Base-by-base conservation (phyloP, 2,329 filamentous ascomycete species). In the Botrytis squamosa region DNA sequence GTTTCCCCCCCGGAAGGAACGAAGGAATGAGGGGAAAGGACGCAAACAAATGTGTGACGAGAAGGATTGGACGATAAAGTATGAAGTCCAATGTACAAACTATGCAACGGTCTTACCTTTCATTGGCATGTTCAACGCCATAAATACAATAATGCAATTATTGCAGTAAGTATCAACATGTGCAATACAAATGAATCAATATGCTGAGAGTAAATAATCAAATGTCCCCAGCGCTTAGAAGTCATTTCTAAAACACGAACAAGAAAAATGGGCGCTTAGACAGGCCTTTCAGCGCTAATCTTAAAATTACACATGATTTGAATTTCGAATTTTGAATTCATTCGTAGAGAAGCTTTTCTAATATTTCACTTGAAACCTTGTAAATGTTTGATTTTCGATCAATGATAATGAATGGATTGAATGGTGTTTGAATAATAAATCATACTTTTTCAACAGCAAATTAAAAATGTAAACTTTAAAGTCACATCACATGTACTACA, bases 241-340 rank as follows among this genome's bases (percentile, higher is more conserved):
- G 25, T 18, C 60, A 40, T 42, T 40, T 12, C 14, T 36, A 40
- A 63, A 40, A 63, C 36, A 63, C 18, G 7, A 40, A 9, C 36
- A 63, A 40, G 36, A n/a, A n/a, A 40, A n/a, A 42, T 18, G 60
- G 38, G 60, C 60, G 60, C 60, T 63, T 63, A 63, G 60, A 63
- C 60, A 63, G 36, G 36, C 36, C 25, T 42, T n/a, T 20, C 36
- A 63, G 60, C 60, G 60, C 60, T 40, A 63, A 40, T 29, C 52
- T 29, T 18, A 57, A 57, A 57, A 57, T 57, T 57, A 57, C n/a
- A 57, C 52, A 57, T 18, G 25, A n/a, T n/a, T 2, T 9, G 25
- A 63, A n/a, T 18, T 63, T 18, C 4, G 22, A 40, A 40, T n/a
- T 63, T 9, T 9, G 25, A 9, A 42, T 5, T n/a, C 38, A 42